Base-by-base conservation (phyloP, 805 yeast genomes). In the Myxozyma lipomycoides region DNA sequence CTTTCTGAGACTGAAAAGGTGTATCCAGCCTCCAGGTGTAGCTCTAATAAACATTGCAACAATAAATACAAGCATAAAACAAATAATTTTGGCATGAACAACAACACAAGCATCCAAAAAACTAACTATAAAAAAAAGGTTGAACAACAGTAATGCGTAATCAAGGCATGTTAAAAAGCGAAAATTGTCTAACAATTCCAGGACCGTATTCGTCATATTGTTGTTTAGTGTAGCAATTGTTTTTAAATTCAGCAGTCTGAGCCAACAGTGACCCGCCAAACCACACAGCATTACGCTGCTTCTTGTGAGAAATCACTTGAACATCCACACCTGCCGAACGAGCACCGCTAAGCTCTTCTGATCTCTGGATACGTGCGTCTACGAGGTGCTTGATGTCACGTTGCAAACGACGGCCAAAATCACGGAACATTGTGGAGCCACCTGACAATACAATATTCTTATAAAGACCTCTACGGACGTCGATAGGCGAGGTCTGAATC, bases 261-360 rank as follows among this genome's bases (percentile, higher is more conserved):
- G 99, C 98, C 66, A 93, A 77, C 61, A 93, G 74, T 19, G 95
- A 86, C 61, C 99, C 99, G 62, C 99, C 99, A 67, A 91, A 93
- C 99, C 99, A 93, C 52, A 93, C 99, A 2, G 99, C 99, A 65
- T 93, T 88, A 69, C 96, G 81, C 74, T 93, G 99, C 72, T 93
- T 86, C 75, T 91, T 89, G 73, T 93, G 99, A 25, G 95, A 82
- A 60, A 93, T 90, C 55, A 93, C 99, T 72, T 87, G 95, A 49
- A 93, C 99, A 50, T 89, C 95, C 45, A 93, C 95, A 68, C 99
- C 99, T 26, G 95, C 84, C 23, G 95, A 83, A 66, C 81, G 85
- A 38, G 80, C 77, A 15, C 81, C 73, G 62, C 89, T 81, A 53
- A 83, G 73, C 62, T 75, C 74, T 71, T 93, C 98, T 67, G 90